Conservation (phyloP, 192 early-diverging fungal genomes). For the Phlyctochytrium planicorne region DNA sequence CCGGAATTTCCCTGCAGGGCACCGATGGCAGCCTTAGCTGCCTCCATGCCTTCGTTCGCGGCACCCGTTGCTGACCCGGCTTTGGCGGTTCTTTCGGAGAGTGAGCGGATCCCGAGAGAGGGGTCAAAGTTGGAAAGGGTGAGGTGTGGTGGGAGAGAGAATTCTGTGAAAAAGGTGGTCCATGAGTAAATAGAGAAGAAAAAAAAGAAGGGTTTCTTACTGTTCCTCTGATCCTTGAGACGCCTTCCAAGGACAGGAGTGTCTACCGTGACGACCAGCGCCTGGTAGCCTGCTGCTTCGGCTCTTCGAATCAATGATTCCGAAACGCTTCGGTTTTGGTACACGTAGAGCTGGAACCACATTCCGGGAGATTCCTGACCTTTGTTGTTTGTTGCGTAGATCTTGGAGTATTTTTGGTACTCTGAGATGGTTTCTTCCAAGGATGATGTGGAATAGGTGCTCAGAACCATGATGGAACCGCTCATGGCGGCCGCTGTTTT, state of each 20-base stretch:
- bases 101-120: conserved; percentile 2
- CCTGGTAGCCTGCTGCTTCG: conserved; percentile 75
- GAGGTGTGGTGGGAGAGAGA: conserved; percentile 61
- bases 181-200: not conserved
- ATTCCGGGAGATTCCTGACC: conserved; percentile 23
- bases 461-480: conserved; percentile 55
- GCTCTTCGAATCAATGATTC: conserved; percentile 68
- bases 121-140: conserved; percentile 62
- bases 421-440: conserved; percentile 71
- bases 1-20: too few relatives aligned
- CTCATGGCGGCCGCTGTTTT: conserved; percentile 35
- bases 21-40: too few relatives aligned
- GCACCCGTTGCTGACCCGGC: not conserved
- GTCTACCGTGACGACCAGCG: conserved; percentile 61
- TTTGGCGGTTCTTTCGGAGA: not conserved
- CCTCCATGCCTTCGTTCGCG: too few relatives aligned
- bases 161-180: conserved; percentile 17
- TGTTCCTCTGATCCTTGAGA: conserved; percentile 57
- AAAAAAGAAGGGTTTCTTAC: not conserved
- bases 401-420: too few relatives aligned
- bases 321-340: conserved; percentile 64
- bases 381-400: too few relatives aligned
- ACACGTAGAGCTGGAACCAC: conserved; percentile 88
- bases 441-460: conserved; percentile 62
- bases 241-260: conserved; percentile 58